Conservation (phyloP, 2,329 filamentous ascomycete genomes). For the Fusarium pseudograminearum region DNA sequence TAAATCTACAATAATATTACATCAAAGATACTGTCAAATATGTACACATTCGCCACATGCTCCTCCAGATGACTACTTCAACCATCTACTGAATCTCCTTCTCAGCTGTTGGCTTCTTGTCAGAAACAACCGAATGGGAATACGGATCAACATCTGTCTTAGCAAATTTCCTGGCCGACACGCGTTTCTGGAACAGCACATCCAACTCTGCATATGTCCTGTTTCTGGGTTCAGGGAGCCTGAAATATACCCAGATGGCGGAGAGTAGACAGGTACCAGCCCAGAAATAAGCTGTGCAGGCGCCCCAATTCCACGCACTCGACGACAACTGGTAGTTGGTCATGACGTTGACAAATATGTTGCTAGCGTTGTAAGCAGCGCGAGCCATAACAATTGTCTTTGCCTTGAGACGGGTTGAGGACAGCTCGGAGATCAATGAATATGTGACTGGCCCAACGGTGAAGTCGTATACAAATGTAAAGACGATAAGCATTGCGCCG, state of each 20-base stretch:
- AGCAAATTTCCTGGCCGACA: constrained; percentile 57
- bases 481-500: constrained; percentile 62
- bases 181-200: constrained; percentile 55
- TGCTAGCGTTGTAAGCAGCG: constrained; percentile 57
- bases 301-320: constrained; percentile 61
- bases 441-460: constrained; percentile 68
- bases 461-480: constrained; percentile 66
- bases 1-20: not conserved
- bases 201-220: constrained; percentile 60
- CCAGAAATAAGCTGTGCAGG: constrained; percentile 62
- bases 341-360: constrained; percentile 63
- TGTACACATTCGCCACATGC: not conserved
- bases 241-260: constrained; percentile 62
- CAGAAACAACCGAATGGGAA: constrained; percentile 9
- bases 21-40: not conserved
- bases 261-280: constrained; percentile 61
- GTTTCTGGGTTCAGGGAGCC: constrained; percentile 66
- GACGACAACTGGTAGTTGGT: constrained; percentile 63
- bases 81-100: constrained; percentile 19
- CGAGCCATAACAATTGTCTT: constrained; percentile 68
- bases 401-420: constrained; percentile 64
- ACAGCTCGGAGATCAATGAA: constrained; percentile 64
- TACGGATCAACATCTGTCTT: constrained; percentile 55
- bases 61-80: rapidly evolving
- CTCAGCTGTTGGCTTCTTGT: constrained; percentile 17